Percentiles rank a stretch among this genome's conserved stretches.
Evolutionary conservation across 2,329 filamentous ascomycete genomes (phyloP).

Genomic region (Verticillium albo-atrum): DNA sequence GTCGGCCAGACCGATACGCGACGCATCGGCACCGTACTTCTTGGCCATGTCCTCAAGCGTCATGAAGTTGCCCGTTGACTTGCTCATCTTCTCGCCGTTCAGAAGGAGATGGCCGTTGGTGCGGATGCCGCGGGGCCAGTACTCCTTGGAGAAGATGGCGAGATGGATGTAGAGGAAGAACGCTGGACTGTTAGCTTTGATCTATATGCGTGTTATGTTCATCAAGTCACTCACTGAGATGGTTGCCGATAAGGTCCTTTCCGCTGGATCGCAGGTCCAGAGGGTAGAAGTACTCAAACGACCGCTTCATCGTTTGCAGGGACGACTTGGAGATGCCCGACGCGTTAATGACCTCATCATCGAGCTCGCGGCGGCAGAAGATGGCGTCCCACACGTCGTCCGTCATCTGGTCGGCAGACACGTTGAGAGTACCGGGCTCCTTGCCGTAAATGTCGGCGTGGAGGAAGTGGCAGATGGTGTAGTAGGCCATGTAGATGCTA

Average conservation of each 20-base stretch:
- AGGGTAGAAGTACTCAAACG: conserved; percentile 97
- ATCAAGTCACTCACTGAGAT: background rate
- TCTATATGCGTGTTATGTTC: background rate
- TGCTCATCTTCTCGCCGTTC: conserved; percentile 98
- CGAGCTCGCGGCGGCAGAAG: conserved; percentile 71
- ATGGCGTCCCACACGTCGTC: conserved; percentile 97
- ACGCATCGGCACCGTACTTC: conserved; percentile 94
- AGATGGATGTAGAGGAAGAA: conserved; percentile 94
- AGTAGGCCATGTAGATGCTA: conserved; percentile 50
- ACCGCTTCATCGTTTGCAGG: conserved; percentile 76
- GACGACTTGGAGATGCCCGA: conserved; percentile 70
- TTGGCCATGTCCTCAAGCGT: conserved; percentile 79
- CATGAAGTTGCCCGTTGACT: conserved; percentile 96
- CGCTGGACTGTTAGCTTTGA: background rate
- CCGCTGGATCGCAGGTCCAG: conserved; percentile 83
- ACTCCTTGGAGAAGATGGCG: conserved; percentile 77
- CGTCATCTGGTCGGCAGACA: conserved; percentile 81
- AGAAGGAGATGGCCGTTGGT: conserved; percentile 91
- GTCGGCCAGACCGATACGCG: conserved; percentile 86
- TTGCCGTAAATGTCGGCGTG: conserved; percentile 85
- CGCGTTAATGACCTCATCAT: conserved; percentile 57
- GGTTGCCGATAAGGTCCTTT: conserved; percentile 3
- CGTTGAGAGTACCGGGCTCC: conserved; percentile 60
- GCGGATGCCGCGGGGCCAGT: conserved; percentile 83
- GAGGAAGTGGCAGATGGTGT: conserved; percentile 49